Evolutionary conservation across 352 stramenopile genomes (phyloP).

Genomic region (Globisporangium perplexum): DNA sequence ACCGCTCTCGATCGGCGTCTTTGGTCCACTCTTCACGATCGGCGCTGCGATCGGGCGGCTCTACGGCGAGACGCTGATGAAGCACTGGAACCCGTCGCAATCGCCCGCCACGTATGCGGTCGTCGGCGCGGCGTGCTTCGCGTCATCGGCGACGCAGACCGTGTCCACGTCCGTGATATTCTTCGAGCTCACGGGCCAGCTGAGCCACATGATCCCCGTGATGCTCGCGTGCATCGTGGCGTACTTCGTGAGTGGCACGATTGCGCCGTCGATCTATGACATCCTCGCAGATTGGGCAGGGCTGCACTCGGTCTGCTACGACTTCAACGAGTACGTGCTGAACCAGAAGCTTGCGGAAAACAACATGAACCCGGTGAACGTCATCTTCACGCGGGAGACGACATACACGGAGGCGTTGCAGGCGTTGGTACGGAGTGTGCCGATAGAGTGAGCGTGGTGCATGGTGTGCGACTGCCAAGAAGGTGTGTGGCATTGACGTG

Average conservation of each 20-base stretch:
- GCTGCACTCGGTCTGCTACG: slow-evolving; percentile 78
- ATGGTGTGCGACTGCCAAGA: too few relatives aligned
- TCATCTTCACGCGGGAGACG: slow-evolving; percentile 64
- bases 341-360: slow-evolving; percentile 56
- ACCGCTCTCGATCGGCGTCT: slow-evolving; percentile 72
- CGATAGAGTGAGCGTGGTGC: too few relatives aligned
- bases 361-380: slow-evolving; percentile 52
- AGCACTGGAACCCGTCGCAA: slow-evolving; percentile 71
- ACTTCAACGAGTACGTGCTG: slow-evolving; percentile 76
- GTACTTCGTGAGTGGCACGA: slow-evolving; percentile 75
- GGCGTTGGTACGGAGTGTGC: slow-evolving; percentile 32
- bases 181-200: slow-evolving; percentile 77
- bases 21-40: slow-evolving; percentile 79
- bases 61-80: slow-evolving; percentile 75
- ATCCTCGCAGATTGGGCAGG: slow-evolving; percentile 72
- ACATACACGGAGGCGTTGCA: slow-evolving; percentile 69
- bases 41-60: slow-evolving; percentile 65
- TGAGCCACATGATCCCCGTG: slow-evolving; percentile 80
- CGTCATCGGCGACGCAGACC: slow-evolving; percentile 86
- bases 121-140: slow-evolving; percentile 89
- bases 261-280: slow-evolving; percentile 84
- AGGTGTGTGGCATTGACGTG: too few relatives aligned
- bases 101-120: slow-evolving; percentile 84
- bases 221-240: slow-evolving; percentile 77
- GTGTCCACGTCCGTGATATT: slow-evolving; percentile 87